phyloP scores from a whole-genome alignment of 768 basidiomycete genomes.

The Ephemerocybe angulata region DNA sequence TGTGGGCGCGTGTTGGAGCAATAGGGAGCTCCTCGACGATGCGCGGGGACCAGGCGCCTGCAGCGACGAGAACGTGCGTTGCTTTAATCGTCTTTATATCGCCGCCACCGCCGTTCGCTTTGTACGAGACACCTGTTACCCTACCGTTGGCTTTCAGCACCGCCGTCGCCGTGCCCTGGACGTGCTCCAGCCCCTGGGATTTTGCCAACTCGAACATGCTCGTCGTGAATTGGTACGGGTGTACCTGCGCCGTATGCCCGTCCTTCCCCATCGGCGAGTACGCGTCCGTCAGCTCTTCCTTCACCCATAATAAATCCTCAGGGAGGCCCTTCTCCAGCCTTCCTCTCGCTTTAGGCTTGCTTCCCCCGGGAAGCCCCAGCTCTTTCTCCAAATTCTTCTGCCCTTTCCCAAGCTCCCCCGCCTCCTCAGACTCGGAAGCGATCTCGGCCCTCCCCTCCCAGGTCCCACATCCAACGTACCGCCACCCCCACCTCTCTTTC shows the following conservation, averaged over 20 bases:
- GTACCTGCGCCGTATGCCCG: conserved; percentile 71
- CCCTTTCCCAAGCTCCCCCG: conserved; percentile 21
- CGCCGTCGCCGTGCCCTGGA: conserved; percentile 42
- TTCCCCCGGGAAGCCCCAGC: conserved; percentile 38
- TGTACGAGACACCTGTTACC: conserved; percentile 50
- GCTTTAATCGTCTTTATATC: conserved; percentile 42
- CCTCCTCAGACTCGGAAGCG: conserved; percentile 14
- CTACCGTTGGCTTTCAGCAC: conserved; percentile 29
- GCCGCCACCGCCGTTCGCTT: conserved; percentile 19
- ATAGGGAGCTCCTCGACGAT: conserved; percentile 58
- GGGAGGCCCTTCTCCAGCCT: conserved; percentile 39
- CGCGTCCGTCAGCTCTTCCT: conserved; percentile 52
- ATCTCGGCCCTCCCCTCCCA: conserved; percentile 65
- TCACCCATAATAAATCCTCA: conserved; percentile 51
- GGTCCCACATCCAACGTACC: conserved; percentile 66
- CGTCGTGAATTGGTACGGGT: conserved; percentile 70
- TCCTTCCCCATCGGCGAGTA: conserved; percentile 57
- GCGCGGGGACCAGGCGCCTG: conserved; percentile 82
- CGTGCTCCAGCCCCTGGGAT: conserved; percentile 47
- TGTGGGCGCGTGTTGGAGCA: conserved; percentile 65
- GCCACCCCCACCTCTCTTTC: conserved; percentile 75
- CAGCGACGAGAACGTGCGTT: conserved; percentile 70
- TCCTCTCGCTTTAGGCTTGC: conserved; percentile 14
- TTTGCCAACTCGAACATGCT: conserved; percentile 66
- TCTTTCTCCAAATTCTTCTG: conserved; percentile 55